These are phyloP conservation scores for Aspergillus japonicus DNA, from an alignment of 2,329 filamentous ascomycete genomes.

Conservation along the genomic window DNA sequence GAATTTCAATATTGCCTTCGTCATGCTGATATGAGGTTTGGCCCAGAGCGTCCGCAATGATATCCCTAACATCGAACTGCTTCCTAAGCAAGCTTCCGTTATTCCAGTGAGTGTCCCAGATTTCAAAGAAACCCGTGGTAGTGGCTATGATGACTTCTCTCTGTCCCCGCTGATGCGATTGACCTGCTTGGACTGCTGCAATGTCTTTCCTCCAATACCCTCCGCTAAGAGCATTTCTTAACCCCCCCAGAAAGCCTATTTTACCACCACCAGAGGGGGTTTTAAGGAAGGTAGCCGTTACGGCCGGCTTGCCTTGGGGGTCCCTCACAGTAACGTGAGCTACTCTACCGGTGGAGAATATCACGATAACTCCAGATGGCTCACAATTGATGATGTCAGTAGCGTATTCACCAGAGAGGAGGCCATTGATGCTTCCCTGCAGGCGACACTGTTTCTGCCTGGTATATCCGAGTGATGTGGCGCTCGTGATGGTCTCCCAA, in stretches of 20 bases:
- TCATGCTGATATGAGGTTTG: constrained; percentile 53
- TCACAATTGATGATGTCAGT: constrained; percentile 79
- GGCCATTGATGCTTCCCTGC: constrained; percentile 69
- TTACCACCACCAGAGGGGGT: constrained; percentile 54
- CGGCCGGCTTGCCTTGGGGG: constrained; percentile 76
- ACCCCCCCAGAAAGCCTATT: constrained; percentile 71
- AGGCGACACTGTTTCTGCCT: constrained; percentile 78
- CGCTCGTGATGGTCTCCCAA: constrained; percentile 92
- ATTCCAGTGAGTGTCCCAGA: constrained; percentile 86
- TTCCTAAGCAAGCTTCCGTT: constrained; percentile 74
- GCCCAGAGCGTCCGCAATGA: constrained; percentile 63
- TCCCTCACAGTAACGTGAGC: constrained; percentile 86
- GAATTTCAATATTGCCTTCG: constrained; percentile 64
- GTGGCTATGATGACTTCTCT: constrained; percentile 80
- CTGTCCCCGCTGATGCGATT: constrained; percentile 72
- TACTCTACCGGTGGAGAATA: constrained; percentile 80
- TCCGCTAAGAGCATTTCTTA: constrained; percentile 72
- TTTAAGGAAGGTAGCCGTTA: constrained; percentile 75
- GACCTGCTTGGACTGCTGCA: constrained; percentile 73
- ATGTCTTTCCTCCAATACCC: constrained; percentile 72
- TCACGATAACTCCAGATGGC: constrained; percentile 79
- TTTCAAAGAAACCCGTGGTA: constrained; percentile 71
- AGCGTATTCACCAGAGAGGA: constrained; percentile 76
- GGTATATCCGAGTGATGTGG: constrained; percentile 78
- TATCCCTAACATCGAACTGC: constrained; percentile 68